Percentiles rank a stretch among this genome's conserved stretches.
These are phyloP conservation scores for Spathaspora passalidarum DNA, from an alignment of 805 yeast species.

Conservation along the genomic window DNA sequence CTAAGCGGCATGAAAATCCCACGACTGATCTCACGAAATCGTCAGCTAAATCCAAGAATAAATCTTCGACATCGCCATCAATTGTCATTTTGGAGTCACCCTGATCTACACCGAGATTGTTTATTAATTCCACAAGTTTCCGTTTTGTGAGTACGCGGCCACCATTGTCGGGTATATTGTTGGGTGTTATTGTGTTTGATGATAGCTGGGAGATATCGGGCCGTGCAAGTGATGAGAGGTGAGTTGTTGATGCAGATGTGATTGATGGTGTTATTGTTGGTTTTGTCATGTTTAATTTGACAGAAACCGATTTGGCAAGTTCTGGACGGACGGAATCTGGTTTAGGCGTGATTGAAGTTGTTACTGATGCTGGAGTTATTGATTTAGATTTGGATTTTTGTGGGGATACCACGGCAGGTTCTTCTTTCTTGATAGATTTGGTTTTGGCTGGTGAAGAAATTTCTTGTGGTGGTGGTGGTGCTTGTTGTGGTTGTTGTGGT, in stretches of 20 bases:
- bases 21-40: conserved; percentile 91
- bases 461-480: conserved; percentile 2
- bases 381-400: neutral
- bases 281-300: neutral
- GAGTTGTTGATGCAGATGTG: conserved; percentile 9
- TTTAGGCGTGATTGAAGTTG: neutral
- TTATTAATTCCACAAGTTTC: conserved; percentile 82
- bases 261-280: conserved; percentile 2
- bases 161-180: conserved; percentile 50
- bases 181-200: conserved; percentile 20
- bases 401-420: neutral
- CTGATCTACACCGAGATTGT: conserved; percentile 75
- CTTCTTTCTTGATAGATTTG: neutral
- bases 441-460: neutral
- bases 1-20: conserved; percentile 87
- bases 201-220: conserved; percentile 47
- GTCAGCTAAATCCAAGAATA: conserved; percentile 88
- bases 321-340: neutral
- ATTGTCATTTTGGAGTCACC: conserved; percentile 87
- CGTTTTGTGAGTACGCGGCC: conserved; percentile 86
- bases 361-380: neutral
- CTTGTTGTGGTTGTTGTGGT: neutral
- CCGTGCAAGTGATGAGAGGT: conserved; percentile 6
- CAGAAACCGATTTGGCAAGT: neutral
- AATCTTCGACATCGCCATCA: conserved; percentile 94